Percentiles rank a stretch among this genome's conserved stretches.
phyloP scores from a whole-genome alignment of 106 monocot species.

The Platanthera zijinensis region DNA sequence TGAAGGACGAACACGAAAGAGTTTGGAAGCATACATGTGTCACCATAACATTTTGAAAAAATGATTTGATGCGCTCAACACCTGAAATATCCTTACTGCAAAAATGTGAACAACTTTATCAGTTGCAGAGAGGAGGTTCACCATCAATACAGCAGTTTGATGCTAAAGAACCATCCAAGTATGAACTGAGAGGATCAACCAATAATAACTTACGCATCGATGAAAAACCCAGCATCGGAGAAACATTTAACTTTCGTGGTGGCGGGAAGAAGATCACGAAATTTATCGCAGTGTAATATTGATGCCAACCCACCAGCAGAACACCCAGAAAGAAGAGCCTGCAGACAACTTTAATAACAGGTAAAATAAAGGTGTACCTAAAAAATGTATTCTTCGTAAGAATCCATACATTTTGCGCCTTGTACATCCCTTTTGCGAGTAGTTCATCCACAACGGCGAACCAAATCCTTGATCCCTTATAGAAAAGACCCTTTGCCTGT shows the following conservation, averaged over 20 bases:
- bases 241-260: constrained; percentile 80
- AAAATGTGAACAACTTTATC: neutral
- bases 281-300: constrained; percentile 84
- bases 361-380: neutral
- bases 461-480: constrained; percentile 20
- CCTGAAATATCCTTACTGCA: constrained; percentile 77
- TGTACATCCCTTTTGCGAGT: constrained; percentile 26
- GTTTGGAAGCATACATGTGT: constrained; percentile 50
- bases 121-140: neutral
- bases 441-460: constrained; percentile 19
- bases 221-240: constrained; percentile 93
- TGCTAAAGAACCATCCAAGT: neutral
- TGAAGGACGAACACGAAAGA: neutral
- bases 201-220: constrained; percentile 64
- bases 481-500: constrained; percentile 15
- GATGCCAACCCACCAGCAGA: constrained; percentile 93
- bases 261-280: constrained; percentile 57
- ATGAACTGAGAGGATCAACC: neutral
- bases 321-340: constrained; percentile 96
- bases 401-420: constrained; percentile 18
- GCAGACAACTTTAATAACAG: constrained; percentile 9
- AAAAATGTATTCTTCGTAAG: neutral
- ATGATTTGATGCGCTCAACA: constrained; percentile 26
- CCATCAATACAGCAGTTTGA: too few species aligned
- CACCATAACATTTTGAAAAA: constrained; percentile 42